Evolutionary conservation across 345 rosid species (phyloP).

Genomic region (Fremontodendron californicum): DNA sequence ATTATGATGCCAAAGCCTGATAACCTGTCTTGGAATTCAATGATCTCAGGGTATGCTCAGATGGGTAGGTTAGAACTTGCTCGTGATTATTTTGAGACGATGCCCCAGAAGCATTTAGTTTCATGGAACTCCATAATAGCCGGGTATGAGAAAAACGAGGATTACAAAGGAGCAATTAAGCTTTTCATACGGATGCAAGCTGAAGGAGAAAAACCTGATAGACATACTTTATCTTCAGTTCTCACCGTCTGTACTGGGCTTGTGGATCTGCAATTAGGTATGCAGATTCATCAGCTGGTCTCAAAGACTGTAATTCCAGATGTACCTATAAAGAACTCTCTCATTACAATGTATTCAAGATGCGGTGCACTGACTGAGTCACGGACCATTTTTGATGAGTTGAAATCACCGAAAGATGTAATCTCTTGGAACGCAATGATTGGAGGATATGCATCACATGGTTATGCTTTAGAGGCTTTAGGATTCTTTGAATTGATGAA

Average conservation of each 20-base stretch:
- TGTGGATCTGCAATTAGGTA: conserved; percentile 18
- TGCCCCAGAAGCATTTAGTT: conserved; percentile 13
- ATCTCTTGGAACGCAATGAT: conserved; percentile 22
- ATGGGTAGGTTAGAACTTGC: conserved; percentile 14
- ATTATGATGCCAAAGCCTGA: conserved; percentile 10
- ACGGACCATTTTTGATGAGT: conserved; percentile 5
- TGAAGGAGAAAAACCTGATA: conserved; percentile 16
- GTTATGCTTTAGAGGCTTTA: conserved; percentile 16
- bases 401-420: conserved; percentile 9
- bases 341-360: conserved; percentile 18
- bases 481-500: conserved; percentile 14
- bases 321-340: conserved; percentile 13
- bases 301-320: conserved; percentile 13
- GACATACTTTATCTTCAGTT: conserved; percentile 14
- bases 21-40: conserved; percentile 15
- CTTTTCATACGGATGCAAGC: conserved; percentile 15
- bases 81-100: conserved; percentile 11
- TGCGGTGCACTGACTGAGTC: conserved; percentile 12
- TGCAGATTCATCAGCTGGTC: conserved; percentile 21
- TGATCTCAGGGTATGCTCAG: conserved; percentile 10
- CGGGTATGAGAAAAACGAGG: conserved; percentile 19
- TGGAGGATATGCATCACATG: conserved; percentile 22
- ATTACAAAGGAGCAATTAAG: conserved; percentile 15
- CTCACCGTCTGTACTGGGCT: conserved; percentile 11
- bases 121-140: conserved; percentile 20